phyloP scores from a whole-genome alignment of 768 basidiomycete genomes.

The Naganishia kalamii region DNA sequence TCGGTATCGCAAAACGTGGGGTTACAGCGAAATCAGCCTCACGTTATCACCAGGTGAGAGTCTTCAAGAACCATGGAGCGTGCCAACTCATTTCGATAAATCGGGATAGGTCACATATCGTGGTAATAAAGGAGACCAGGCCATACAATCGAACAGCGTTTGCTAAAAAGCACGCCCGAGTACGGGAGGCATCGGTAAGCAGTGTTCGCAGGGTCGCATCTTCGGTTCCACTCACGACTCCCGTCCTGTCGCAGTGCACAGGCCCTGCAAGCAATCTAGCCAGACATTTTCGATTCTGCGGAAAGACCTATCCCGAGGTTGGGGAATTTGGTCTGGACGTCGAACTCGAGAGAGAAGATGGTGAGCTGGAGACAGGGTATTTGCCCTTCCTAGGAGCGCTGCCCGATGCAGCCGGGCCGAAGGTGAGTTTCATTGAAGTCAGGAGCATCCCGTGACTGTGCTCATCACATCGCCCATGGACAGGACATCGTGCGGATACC shows the following conservation, averaged over 20 bases:
- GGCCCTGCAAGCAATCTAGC: neutral
- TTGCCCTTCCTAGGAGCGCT: neutral
- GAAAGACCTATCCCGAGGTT: neutral
- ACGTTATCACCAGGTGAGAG: neutral
- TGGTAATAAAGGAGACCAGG: neutral
- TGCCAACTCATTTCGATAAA: neutral
- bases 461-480: neutral
- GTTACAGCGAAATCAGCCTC: neutral
- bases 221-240: neutral
- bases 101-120: neutral
- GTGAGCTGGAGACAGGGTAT: neutral
- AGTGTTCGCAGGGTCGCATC: neutral
- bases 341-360: neutral
- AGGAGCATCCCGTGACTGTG: neutral
- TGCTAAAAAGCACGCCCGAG: neutral
- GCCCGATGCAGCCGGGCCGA: neutral
- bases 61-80: neutral
- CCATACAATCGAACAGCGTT: neutral
- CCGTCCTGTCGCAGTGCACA: neutral
- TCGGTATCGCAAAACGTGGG: too few relatives aligned
- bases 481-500: conserved; percentile 1
- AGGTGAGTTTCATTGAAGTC: neutral
- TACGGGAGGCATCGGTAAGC: neutral
- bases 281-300: conserved; percentile 2
- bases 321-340: neutral